phyloP scores from a whole-genome alignment of 371 early-diverging fungal species.

The Apophysomyces trapeziformis region DNA sequence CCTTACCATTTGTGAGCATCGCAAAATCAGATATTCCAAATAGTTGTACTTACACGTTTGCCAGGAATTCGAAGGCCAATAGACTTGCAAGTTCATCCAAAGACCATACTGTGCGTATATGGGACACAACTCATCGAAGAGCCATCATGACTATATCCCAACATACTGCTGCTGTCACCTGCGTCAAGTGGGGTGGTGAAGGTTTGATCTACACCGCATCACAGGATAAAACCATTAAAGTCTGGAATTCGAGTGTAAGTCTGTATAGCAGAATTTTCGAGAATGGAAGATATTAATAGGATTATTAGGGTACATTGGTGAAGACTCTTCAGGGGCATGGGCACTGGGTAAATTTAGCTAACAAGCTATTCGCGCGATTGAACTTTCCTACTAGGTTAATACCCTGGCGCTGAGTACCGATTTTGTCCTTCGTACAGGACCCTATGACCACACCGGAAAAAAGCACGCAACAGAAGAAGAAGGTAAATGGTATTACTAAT shows the following conservation, averaged over 20 bases:
- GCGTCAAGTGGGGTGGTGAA: conserved; percentile 96
- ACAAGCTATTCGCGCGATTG: not conserved
- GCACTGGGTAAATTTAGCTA: conserved; percentile 60
- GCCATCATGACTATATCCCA: conserved; percentile 81
- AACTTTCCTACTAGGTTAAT: conserved; percentile 75
- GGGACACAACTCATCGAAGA: conserved; percentile 86
- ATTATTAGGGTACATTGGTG: conserved; percentile 75
- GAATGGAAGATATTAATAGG: not conserved
- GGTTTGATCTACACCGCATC: conserved; percentile 92
- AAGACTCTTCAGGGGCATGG: conserved; percentile 91
- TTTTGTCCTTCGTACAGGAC: conserved; percentile 88
- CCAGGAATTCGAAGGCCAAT: conserved; percentile 71
- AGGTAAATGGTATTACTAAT: conserved; percentile 30
- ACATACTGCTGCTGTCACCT: conserved; percentile 92
- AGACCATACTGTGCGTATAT: conserved; percentile 96
- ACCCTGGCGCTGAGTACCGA: conserved; percentile 92
- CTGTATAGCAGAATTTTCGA: not conserved
- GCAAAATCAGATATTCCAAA: not conserved
- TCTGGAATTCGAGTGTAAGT: conserved; percentile 76
- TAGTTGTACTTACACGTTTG: conserved; percentile 14
- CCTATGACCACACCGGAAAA: conserved; percentile 84
- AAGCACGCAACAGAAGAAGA: conserved; percentile 66
- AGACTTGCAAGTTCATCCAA: conserved; percentile 92
- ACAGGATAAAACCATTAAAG: conserved; percentile 92
- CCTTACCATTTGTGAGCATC: conserved; percentile 78